Base-by-base conservation (phyloP, 2,329 filamentous ascomycete genomes). In the Aspergillus clavatus region DNA sequence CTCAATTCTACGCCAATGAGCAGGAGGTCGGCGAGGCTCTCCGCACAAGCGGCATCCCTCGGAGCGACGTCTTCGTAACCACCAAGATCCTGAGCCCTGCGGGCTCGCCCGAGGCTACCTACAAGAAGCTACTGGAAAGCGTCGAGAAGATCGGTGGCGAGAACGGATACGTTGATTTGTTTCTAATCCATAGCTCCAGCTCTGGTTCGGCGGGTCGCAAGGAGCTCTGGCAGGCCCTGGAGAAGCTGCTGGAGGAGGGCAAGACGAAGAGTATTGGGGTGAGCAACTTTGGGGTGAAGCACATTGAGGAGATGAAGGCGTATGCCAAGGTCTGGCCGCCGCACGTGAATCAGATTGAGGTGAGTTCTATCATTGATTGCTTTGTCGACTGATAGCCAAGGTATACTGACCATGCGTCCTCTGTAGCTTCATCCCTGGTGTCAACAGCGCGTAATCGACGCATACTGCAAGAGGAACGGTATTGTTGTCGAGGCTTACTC, bases 271-370 rank as follows among this genome's bases (percentile, higher is more conserved):
- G 75, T 28, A 87, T 89, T 56, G 85, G 86, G 0, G 84, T 88
- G 42, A 86, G 82, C 62, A 89, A 89, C 59, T 89, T 79, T 56
- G 81, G 82, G 2, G 76, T 82, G 38, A 73, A 76, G 35, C 81
- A 87, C 58, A 78, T 89, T 19, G 79, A 88, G 58, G 81, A 85
- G 64, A 74, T 88, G 71, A 83, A 80, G 63, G 62, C 65, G 22
- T 83, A 80, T 62, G 83, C 82, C n/a, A 77, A 75, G 38, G 68
- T 79, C 2, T 86, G 78, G 77, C 84, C 84, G 39, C 85, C 84
- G n/a, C 77, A 80, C 36, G 81, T 86, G 5, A 87, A 87, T 59
- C 86, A 89, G 63, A 80, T 87, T 51, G 83, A 86, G 76, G 83
- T 84, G 62, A 61, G 73, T 66, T 48, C 21, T 35, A 8, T 21